These are phyloP conservation scores for Jaltomata sinuosa DNA, from an alignment of 257 asterid genomes.

Conservation along the genomic window DNA sequence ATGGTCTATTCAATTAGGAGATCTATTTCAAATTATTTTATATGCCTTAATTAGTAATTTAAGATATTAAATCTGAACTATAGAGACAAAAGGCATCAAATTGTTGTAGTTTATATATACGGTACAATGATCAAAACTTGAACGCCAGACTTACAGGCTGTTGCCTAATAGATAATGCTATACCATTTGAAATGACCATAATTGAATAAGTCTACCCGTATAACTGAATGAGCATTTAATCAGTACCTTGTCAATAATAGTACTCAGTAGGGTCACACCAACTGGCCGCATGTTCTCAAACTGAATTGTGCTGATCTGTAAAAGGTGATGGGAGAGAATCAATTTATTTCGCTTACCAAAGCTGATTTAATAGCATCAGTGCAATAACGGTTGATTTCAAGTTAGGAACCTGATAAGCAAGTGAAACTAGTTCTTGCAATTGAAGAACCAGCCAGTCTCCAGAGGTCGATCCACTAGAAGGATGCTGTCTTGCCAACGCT, in stretches of 20 bases:
- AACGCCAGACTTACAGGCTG: background rate
- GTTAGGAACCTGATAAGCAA: constrained; percentile 90
- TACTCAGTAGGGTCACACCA: constrained; percentile 79
- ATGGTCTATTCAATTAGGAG: background rate
- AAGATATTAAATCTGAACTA: background rate
- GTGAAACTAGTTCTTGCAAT: constrained; percentile 88
- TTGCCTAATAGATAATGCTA: background rate
- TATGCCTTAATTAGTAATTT: background rate
- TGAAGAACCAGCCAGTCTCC: constrained; percentile 92
- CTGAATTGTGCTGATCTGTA: constrained; percentile 97
- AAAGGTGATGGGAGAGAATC: constrained; percentile 12
- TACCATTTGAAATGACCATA: background rate
- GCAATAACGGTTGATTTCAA: constrained; percentile 8
- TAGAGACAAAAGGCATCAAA: background rate
- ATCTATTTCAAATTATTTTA: no score
- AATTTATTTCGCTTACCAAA: background rate
- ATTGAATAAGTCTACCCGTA: background rate
- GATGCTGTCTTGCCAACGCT: constrained; percentile 54
- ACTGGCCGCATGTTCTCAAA: constrained; percentile 88
- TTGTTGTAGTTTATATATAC: background rate
- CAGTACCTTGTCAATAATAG: constrained; percentile 88
- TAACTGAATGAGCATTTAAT: background rate
- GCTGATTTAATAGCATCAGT: background rate
- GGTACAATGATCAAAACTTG: background rate
- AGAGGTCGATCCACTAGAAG: constrained; percentile 32